A percentile compares a stretch with the other conserved stretches of the same genome.
These are phyloP conservation scores for Nadsonia commutata DNA, from an alignment of 1,139 yeast species.

Conservation along the genomic window DNA sequence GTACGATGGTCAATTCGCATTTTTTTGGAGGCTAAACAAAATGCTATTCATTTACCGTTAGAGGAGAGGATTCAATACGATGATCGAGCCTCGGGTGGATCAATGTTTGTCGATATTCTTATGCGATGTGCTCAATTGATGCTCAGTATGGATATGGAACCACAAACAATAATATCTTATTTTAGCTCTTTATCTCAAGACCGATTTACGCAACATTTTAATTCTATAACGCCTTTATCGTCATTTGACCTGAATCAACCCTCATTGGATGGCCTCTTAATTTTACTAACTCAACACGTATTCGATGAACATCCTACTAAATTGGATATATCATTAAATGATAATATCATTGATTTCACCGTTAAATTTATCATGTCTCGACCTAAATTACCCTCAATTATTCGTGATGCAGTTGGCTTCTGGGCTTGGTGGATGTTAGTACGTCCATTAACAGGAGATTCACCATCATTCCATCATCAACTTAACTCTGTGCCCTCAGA, in stretches of 20 bases:
- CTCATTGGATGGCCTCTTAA: background rate
- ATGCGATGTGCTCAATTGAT: background rate
- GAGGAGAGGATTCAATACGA: background rate
- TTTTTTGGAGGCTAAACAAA: background rate
- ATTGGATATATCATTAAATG: background rate
- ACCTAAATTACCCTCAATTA: background rate
- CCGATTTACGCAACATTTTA: background rate
- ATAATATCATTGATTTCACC: background rate
- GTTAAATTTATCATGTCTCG: background rate
- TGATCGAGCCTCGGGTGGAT: background rate
- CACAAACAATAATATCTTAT: background rate
- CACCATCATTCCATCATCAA: too few species aligned
- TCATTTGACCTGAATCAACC: background rate
- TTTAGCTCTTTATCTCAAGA: background rate
- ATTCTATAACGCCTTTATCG: background rate
- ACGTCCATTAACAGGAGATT: too few species aligned
- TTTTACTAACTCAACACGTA: background rate
- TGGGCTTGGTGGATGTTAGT: background rate
- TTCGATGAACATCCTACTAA: background rate
- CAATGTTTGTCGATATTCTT: background rate
- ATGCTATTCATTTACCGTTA: background rate
- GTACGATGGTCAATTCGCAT: constrained; percentile 20
- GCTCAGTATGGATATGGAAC: background rate
- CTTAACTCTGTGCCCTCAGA: too few species aligned
- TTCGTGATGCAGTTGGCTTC: background rate